A percentile compares a stretch with the other conserved stretches of the same genome.
phyloP scores from a whole-genome alignment of 768 basidiomycete genomes.

The Leccinellum rugosiceps region DNA sequence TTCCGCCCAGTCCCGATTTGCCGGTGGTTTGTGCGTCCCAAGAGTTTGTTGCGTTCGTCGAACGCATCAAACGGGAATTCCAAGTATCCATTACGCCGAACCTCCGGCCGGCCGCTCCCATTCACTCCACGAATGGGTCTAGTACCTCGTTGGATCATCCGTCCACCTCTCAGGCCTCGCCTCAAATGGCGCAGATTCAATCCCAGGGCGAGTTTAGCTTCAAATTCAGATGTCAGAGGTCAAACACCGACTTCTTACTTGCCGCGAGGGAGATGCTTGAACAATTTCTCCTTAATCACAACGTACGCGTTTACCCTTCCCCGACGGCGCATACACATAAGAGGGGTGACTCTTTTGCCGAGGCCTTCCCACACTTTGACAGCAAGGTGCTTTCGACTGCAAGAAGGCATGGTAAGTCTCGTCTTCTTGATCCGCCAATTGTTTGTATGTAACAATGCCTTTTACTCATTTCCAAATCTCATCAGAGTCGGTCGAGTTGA shows the following conservation, averaged over 20 bases:
- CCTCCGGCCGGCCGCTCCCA: conserved; percentile 47
- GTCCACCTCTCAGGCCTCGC: conserved; percentile 16
- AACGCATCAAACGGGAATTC: conserved; percentile 89
- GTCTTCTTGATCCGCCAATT: conserved; percentile 29
- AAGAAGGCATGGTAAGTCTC: conserved; percentile 54
- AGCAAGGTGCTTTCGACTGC: conserved; percentile 87
- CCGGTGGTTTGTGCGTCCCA: conserved; percentile 67
- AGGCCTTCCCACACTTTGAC: conserved; percentile 95
- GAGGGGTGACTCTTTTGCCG: conserved; percentile 89
- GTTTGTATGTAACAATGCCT: conserved; percentile 8
- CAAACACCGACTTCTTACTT: conserved; percentile 89
- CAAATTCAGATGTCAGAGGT: conserved; percentile 94
- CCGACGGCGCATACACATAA: conserved; percentile 77
- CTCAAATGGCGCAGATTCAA: conserved; percentile 20
- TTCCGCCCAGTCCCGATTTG: conserved; percentile 81
- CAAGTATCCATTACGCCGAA: conserved; percentile 88
- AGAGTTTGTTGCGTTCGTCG: conserved; percentile 85
- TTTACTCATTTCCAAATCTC: conserved; percentile 4
- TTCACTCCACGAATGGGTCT: conserved; percentile 43
- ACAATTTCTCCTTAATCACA: conserved; percentile 82
- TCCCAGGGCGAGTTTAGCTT: conserved; percentile 71
- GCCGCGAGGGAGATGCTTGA: conserved; percentile 91
- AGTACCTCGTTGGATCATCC: conserved; percentile 50
- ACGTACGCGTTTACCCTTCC: conserved; percentile 78
- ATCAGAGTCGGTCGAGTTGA: conserved; percentile 74